Evolutionary conservation across 306 rosid genomes (phyloP).

Genomic region (Echinosophora koreensis): DNA sequence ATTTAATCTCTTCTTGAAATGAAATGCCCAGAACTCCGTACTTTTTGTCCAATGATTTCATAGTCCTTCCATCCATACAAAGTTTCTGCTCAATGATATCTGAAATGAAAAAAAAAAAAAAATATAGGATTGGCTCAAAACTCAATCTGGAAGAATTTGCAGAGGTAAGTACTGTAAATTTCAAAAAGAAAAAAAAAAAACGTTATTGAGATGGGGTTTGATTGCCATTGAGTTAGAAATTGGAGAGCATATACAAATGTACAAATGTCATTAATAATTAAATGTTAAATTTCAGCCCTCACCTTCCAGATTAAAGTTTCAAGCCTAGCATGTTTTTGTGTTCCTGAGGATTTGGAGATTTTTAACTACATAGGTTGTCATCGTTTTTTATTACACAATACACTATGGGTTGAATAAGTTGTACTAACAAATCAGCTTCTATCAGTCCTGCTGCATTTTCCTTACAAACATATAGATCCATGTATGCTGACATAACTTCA

Average conservation of each 20-base stretch:
- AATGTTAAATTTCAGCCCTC: neutral
- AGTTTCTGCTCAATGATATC: conserved; percentile 72
- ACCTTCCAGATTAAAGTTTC: neutral
- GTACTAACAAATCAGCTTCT: neutral
- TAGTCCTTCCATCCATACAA: conserved; percentile 79
- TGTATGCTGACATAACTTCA: too few relatives aligned
- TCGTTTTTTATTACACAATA: conserved; percentile 9
- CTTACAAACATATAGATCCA: too few relatives aligned
- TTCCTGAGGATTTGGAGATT: neutral
- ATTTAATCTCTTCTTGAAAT: too few relatives aligned
- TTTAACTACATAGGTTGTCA: neutral
- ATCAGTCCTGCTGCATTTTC: too few relatives aligned
- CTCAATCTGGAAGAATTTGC: neutral
- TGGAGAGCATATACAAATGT: too few relatives aligned
- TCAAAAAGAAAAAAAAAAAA: neutral
- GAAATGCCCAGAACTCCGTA: too few relatives aligned
- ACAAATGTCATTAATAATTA: neutral
- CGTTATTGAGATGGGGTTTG: neutral
- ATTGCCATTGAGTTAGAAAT: conserved; percentile 1
- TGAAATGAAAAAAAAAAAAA: conserved; percentile 46
- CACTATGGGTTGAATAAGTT: neutral
- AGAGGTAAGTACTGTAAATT: neutral
- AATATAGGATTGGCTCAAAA: conserved; percentile 21
- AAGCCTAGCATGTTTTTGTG: conserved; percentile 10
- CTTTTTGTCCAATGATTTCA: conserved; percentile 63